phyloP scores from a whole-genome alignment of 1,284 basidiomycete genomes.

The Anthracocystis walkeri region DNA sequence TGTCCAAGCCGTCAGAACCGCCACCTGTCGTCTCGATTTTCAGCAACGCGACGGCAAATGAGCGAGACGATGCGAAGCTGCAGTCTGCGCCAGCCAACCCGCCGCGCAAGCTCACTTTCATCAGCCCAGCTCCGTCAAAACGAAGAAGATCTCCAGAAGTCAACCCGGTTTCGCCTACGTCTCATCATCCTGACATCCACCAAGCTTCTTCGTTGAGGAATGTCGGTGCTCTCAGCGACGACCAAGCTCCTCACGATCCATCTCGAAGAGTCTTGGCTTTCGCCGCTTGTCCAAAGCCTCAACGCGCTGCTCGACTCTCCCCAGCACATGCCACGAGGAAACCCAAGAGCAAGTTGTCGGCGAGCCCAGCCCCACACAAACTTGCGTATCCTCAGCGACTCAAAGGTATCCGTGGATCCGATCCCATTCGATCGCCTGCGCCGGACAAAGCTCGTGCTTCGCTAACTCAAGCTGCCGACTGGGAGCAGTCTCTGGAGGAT shows the following conservation, averaged over 20 bases:
- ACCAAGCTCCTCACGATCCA: conserved; percentile 1
- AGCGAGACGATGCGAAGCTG: neutral
- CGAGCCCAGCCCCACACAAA: conserved; percentile 45
- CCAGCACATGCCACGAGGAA: conserved; percentile 19
- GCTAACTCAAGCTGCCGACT: neutral
- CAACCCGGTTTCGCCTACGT: conserved; percentile 1
- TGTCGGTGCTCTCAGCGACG: conserved; percentile 6
- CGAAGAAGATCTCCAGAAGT: conserved; percentile 7
- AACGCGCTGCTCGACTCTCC: conserved; percentile 22
- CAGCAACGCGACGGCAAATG: conserved; percentile 8
- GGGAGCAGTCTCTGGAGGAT: conserved; percentile 11
- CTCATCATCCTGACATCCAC: conserved; percentile 1
- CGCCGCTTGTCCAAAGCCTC: conserved; percentile 39
- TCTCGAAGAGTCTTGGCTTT: conserved; percentile 31
- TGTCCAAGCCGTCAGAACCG: conserved; percentile 8
- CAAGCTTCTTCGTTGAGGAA: neutral
- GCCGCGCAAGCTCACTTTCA: conserved; percentile 30
- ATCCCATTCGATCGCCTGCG: conserved; percentile 46
- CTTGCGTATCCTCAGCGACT: conserved; percentile 43
- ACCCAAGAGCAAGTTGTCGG: conserved; percentile 31
- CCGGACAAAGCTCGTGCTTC: conserved; percentile 12
- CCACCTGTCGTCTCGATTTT: conserved; percentile 18
- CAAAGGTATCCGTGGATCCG: conserved; percentile 33
- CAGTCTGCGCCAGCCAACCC: neutral
- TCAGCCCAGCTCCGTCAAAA: conserved; percentile 30